Evolutionary conservation across 371 early-diverging fungal genomes (phyloP), one percentile per base, ranked within the genome.

Genomic region (Lichtheimia ramosa): DNA sequence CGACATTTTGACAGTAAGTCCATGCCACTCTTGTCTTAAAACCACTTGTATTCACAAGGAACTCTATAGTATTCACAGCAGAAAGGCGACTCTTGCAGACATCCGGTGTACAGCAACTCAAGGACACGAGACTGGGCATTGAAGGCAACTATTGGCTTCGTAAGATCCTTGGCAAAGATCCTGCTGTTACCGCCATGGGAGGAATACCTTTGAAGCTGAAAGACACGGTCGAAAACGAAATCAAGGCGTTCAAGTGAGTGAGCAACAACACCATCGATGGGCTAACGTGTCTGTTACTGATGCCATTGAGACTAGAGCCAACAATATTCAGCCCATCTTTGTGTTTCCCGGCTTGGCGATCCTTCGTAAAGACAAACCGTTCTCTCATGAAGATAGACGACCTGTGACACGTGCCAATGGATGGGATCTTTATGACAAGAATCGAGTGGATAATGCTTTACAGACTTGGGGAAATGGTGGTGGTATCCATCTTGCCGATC

Each of bases 61-160:
- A 8, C 12, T 10, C 21, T 51, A 41, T 69, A 88, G 89, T 82
- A 41, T 88, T 82, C 59, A 78, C 83, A 34, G 79, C 75, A 6
- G 87, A 89, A 68, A 71, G 86, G 63, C 81, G 81, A 18, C 76
- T 89, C 24, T 60, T 83, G 50, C 84, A 86, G 62, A 79, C 77
- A 24, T 71, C 82, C 28, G 83, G 87, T n/a, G 73, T 89, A 15
- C 58, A 81, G 40, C 73, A 75, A 34, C 81, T 91, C 46, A 77
- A 81, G 58, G 89, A 84, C 43, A 83, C 83, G 21, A 79, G 90
- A 46, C 73, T 92, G 40, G 91, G 90, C 56, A 87, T 92, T 56
- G 92, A 92, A 58, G 92, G 89, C 60, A 83, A 82, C 66, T 80
- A 85, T 63, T 92, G 92, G 92, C 73, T 92, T 27, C 81, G 86